Conservation (phyloP, 164 flowering plant genomes). For the Malania oleifera region DNA sequence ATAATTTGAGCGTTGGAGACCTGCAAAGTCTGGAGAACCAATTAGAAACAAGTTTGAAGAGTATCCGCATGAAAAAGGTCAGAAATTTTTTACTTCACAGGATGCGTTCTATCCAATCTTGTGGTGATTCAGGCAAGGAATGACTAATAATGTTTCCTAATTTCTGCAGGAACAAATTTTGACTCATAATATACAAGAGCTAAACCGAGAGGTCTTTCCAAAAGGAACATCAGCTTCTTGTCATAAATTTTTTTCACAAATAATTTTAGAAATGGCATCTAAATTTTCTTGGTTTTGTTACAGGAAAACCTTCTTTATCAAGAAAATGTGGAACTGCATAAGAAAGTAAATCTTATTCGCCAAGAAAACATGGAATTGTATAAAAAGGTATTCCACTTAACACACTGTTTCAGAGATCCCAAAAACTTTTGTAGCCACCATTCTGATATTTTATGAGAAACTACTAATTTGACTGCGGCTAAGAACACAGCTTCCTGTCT, state of each 20-base stretch:
- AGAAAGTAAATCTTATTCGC: conserved; percentile 25
- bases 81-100: background rate
- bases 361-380: conserved; percentile 26
- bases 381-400: conserved; percentile 25
- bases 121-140: background rate
- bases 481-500: background rate
- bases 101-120: background rate
- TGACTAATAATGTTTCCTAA: background rate
- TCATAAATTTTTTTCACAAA: background rate
- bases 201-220: conserved; percentile 27
- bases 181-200: conserved; percentile 32
- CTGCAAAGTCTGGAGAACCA: conserved; percentile 40
- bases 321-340: conserved; percentile 33
- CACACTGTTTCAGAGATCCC: background rate
- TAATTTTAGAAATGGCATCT: background rate
- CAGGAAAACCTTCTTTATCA: conserved; percentile 30
- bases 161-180: conserved; percentile 32
- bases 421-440: background rate
- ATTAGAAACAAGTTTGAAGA: conserved; percentile 38
- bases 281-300: background rate
- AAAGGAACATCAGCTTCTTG: background rate
- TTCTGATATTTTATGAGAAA: background rate
- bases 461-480: conserved; percentile 1
- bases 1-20: conserved; percentile 35
- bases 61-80: conserved; percentile 48